Conservation (phyloP, 2,329 filamentous ascomycete genomes). For the Didymellaceae sp. region DNA sequence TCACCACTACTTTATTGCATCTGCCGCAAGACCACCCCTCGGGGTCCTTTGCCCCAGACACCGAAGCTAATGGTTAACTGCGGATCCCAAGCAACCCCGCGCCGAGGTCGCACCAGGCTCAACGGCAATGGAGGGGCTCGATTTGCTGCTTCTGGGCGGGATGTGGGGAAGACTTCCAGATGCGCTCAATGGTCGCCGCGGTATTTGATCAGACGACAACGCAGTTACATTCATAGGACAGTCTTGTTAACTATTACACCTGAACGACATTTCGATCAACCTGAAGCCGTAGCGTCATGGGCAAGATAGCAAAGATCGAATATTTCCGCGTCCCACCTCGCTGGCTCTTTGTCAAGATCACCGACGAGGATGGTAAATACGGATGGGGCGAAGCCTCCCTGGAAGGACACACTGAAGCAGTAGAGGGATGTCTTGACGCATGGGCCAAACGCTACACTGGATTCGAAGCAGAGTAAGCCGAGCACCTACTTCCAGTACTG, state of each 20-base stretch:
- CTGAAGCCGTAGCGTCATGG: constrained; percentile 55
- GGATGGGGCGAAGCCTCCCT: constrained; percentile 80
- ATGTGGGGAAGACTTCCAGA: constrained; percentile 4
- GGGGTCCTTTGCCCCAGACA: constrained; percentile 31
- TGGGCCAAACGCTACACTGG: constrained; percentile 68
- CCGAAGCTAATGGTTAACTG: constrained; percentile 35
- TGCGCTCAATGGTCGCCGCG: constrained; percentile 1
- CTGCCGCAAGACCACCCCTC: constrained; percentile 21
- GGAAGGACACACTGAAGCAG: constrained; percentile 75
- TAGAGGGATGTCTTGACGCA: constrained; percentile 75
- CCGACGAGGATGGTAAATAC: constrained; percentile 66
- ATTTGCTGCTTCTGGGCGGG: background rate
- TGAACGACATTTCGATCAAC: background rate
- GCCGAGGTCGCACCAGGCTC: constrained; percentile 13
- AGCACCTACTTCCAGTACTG: background rate
- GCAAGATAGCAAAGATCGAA: constrained; percentile 69
- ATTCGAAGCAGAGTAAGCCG: constrained; percentile 70
- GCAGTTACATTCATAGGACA: background rate
- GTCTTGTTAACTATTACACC: background rate
- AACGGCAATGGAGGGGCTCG: constrained; percentile 10
- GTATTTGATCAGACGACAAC: constrained; percentile 1
- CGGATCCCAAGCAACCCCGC: constrained; percentile 36
- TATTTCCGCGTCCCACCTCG: constrained; percentile 77
- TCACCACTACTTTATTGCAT: constrained; percentile 19
- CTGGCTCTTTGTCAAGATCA: constrained; percentile 81